phyloP scores from a whole-genome alignment of 2,329 filamentous ascomycete genomes.

The Colletotrichum lentis region DNA sequence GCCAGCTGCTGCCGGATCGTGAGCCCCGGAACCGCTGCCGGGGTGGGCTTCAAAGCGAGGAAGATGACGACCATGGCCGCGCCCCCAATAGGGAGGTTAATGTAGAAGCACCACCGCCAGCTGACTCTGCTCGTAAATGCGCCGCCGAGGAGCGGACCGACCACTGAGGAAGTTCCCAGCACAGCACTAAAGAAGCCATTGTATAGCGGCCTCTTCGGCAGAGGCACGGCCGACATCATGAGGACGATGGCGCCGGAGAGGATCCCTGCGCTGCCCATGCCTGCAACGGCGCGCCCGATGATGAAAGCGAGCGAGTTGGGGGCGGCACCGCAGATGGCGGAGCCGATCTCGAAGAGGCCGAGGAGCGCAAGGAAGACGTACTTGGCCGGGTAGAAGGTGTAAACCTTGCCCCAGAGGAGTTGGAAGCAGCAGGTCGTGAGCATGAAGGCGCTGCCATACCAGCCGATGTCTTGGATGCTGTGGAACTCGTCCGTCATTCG shows the following conservation, averaged over 20 bases:
- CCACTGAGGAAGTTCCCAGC: conserved; percentile 72
- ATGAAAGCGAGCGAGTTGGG: conserved; percentile 48
- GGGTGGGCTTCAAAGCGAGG: conserved; percentile 10
- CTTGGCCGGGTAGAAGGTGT: conserved; percentile 42
- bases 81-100: conserved; percentile 64
- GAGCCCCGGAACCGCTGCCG: conserved; percentile 2
- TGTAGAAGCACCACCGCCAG: conserved; percentile 75
- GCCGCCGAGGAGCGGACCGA: conserved; percentile 73
- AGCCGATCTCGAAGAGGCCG: conserved; percentile 43
- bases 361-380: conserved; percentile 40
- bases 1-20: conserved; percentile 11
- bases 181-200: conserved; percentile 61
- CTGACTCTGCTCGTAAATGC: conserved; percentile 68
- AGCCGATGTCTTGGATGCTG: conserved; percentile 54
- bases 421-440: conserved; percentile 43
- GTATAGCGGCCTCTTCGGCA: conserved; percentile 60
- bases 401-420: conserved; percentile 44
- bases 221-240: conserved; percentile 63
- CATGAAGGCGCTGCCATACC: conserved; percentile 53
- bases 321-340: conserved; percentile 45
- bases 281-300: conserved; percentile 48
- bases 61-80: conserved; percentile 25
- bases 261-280: conserved; percentile 48
- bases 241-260: conserved; percentile 61
- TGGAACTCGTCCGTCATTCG: conserved; percentile 48